Base-by-base conservation (phyloP, 768 basidiomycete species). In the Mycena vulgaris region DNA sequence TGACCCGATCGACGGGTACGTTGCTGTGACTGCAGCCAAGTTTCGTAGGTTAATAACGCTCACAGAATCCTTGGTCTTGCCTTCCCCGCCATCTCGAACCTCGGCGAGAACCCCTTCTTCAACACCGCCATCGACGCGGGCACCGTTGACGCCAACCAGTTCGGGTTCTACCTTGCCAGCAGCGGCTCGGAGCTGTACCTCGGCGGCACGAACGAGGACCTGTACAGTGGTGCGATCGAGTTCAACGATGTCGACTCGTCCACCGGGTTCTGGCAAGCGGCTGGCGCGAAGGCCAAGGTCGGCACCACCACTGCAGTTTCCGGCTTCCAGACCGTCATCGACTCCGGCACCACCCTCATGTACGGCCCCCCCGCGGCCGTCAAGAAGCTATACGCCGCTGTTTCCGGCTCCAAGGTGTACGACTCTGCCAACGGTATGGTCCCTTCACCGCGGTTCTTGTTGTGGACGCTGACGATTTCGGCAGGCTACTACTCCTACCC, bases 101-200 rank as follows among this genome's bases (percentile, higher is more conserved):
- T 79, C n/a, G 13, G 55, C 39, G 37, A 78, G 5, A 70, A 75
- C n/a, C 80, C 85, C 9, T 80, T 84, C 68, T 85, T 86, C 74
- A 77, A 83, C 67, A 84, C 81, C 14, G 81, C 87, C 59, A 57
- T 84, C 40, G 73, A 76, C 14, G 75, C 83, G 33, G 79, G 77
- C 25, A 65, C 70, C n/a, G 74, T 80, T 19, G 28, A 77, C 5
- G 72, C 80, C 33, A 74, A 79, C 52, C 76, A 81, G 51, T 89
- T 89, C 69, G 80, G 82, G 42, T 83, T 89, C 71, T 82, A 84
- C 57, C 80, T 89, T 51, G 74, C 82, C 19, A 23, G 76, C 30
- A 78, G 77, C 31, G 80, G 78, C 45, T 82, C 85, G 25, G 87
- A 88, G 77, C 83, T 91, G 27, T 84, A 79, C 69, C 75, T 91